phyloP scores from a whole-genome alignment of 148 eudicot species.

The Rhododendron griersonianum region DNA sequence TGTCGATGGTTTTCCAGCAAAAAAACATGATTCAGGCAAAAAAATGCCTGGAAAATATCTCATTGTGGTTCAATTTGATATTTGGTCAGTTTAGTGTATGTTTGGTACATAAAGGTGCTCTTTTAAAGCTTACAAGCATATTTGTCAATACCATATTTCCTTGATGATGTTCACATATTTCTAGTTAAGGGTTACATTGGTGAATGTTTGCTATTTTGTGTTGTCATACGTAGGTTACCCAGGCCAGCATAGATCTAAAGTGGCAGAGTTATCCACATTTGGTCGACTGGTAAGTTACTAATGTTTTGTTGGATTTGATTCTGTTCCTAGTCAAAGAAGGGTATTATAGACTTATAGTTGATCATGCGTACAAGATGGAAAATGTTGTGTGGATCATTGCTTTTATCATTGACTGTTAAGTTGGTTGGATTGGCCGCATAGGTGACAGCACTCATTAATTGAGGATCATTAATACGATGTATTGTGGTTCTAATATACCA shows the following conservation, averaged over 20 bases:
- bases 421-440: neutral
- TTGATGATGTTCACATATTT: too few species aligned
- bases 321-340: neutral
- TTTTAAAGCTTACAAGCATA: too few species aligned
- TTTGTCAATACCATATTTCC: too few species aligned
- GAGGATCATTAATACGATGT: neutral
- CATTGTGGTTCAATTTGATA: too few species aligned
- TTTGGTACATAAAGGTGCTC: too few species aligned
- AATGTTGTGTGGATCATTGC: neutral
- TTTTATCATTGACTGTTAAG: neutral
- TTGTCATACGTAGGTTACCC: conserved; percentile 65
- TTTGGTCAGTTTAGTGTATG: too few species aligned
- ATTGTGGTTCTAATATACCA: neutral
- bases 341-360: too few species aligned
- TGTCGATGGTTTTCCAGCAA: too few species aligned
- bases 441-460: neutral
- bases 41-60: neutral
- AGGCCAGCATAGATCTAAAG: conserved; percentile 78
- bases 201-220: too few species aligned
- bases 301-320: neutral
- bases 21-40: neutral
- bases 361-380: neutral
- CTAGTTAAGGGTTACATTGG: too few species aligned
- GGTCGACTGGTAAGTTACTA: conserved; percentile 79
- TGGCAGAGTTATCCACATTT: conserved; percentile 75